These are phyloP conservation scores for Larix kaempferi DNA, from an alignment of 75 land plant genomes.

Conservation along the genomic window DNA sequence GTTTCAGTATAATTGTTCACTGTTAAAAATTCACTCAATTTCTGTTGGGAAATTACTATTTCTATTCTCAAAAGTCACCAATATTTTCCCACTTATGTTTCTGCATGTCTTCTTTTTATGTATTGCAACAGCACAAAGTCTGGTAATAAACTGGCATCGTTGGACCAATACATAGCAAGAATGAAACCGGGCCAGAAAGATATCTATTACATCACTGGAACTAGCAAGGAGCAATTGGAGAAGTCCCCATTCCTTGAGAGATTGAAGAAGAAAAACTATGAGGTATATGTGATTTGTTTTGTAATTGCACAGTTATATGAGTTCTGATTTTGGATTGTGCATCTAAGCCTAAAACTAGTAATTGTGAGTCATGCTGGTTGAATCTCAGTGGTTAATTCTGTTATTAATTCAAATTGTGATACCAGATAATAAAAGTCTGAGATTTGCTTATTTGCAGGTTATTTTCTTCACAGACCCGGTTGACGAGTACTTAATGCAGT, in stretches of 20 bases:
- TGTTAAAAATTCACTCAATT: neutral
- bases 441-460: slow-evolving; percentile 47
- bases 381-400: neutral
- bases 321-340: neutral
- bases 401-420: neutral
- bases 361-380: neutral
- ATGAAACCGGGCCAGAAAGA: slow-evolving; percentile 95
- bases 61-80: neutral
- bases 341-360: neutral
- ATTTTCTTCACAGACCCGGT: slow-evolving; percentile 98
- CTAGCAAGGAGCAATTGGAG: slow-evolving; percentile 85
- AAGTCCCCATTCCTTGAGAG: slow-evolving; percentile 98
- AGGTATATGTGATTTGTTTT: slow-evolving; percentile 44
- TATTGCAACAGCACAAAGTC: slow-evolving; percentile 71
- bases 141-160: slow-evolving; percentile 74
- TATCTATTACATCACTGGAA: slow-evolving; percentile 93
- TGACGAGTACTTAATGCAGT: slow-evolving; percentile 96
- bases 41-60: neutral
- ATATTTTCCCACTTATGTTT: neutral
- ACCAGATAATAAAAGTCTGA: neutral
- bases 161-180: slow-evolving; percentile 91
- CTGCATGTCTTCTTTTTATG: neutral
- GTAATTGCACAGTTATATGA: slow-evolving; percentile 3
- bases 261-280: slow-evolving; percentile 84
- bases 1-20: neutral